Percentiles rank a stretch among this genome's conserved stretches.
Evolutionary conservation across 179 eudicot species (phyloP).

Genomic region (Beta macrorhiza): DNA sequence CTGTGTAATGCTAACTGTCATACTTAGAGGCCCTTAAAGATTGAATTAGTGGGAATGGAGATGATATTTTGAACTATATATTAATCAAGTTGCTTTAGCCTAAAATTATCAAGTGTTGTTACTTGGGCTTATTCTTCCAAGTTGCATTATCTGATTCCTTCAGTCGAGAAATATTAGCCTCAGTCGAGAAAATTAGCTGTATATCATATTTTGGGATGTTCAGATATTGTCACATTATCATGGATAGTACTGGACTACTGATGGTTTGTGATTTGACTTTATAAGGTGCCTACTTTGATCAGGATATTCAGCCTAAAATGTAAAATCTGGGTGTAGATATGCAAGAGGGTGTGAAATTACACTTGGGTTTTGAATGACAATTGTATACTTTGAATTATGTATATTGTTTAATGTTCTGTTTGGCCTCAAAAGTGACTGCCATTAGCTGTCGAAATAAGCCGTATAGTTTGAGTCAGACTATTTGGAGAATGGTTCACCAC

Average conservation of each 20-base stretch:
- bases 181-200: too few species aligned
- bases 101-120: background rate
- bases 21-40: too few species aligned
- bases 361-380: background rate
- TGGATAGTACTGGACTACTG: too few species aligned
- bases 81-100: background rate
- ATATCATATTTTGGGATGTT: background rate
- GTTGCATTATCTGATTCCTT: background rate
- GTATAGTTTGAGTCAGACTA: background rate
- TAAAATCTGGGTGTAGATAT: too few species aligned
- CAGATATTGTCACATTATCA: background rate
- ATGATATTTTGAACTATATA: too few species aligned
- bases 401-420: background rate
- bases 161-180: background rate
- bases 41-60: too few species aligned
- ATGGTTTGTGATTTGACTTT: background rate
- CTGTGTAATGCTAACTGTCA: too few species aligned
- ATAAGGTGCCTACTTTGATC: background rate
- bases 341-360: too few species aligned
- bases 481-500: too few species aligned
- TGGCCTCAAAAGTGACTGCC: background rate
- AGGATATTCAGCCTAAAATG: too few species aligned
- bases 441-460: background rate
- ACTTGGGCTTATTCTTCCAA: background rate
- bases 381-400: too few species aligned